Evolutionary conservation across 345 rosid species (phyloP).

Genomic region (Raphanus sativus): DNA sequence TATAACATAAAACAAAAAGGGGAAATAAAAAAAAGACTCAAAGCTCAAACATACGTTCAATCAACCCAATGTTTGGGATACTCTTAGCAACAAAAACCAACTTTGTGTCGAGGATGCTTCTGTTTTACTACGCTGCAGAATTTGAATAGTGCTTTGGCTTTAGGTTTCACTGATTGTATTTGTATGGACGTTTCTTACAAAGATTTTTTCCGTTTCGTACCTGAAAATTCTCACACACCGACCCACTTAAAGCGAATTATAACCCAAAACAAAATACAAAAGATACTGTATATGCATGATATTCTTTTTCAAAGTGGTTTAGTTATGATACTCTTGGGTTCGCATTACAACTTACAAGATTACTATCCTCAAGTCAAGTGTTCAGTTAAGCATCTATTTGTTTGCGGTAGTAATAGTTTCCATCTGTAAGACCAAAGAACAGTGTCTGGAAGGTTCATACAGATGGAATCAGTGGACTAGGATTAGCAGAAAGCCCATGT

Average conservation of each 20-base stretch:
- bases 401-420: neutral
- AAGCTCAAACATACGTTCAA: no score
- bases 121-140: constrained; percentile 51
- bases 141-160: constrained; percentile 71
- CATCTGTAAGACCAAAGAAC: no score
- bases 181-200: constrained; percentile 71
- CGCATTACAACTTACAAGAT: neutral
- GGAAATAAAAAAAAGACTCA: no score
- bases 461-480: neutral
- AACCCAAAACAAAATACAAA: constrained; percentile 13
- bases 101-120: constrained; percentile 25
- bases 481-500: no score
- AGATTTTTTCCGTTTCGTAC: constrained; percentile 86
- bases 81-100: neutral
- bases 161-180: constrained; percentile 84
- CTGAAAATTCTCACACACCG: constrained; percentile 47
- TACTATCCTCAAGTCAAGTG: neutral
- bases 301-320: neutral
- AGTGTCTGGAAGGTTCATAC: neutral
- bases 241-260: neutral
- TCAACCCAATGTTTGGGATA: constrained; percentile 63
- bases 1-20: no score
- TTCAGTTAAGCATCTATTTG: neutral
- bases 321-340: neutral
- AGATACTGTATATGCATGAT: neutral